A percentile compares a stretch with the other conserved stretches of the same genome.
phyloP scores from a whole-genome alignment of 1,284 basidiomycete species.

The Sparassis latifolia region DNA sequence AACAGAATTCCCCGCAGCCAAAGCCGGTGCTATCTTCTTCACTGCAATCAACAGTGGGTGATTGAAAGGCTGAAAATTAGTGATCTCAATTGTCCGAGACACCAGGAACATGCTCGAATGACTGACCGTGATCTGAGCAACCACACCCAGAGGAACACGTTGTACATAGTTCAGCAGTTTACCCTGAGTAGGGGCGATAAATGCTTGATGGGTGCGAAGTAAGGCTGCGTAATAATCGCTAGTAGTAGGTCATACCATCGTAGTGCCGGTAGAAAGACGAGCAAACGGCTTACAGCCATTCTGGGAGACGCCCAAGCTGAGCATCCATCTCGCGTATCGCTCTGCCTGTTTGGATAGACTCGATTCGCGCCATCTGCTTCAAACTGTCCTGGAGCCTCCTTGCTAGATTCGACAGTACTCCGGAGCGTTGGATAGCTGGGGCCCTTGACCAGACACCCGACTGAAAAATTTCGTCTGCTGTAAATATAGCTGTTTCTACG shows the following conservation, averaged over 20 bases:
- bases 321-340: slow-evolving; percentile 73
- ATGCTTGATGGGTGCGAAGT: slow-evolving; percentile 59
- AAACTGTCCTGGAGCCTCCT: slow-evolving; percentile 49
- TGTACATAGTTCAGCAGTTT: slow-evolving; percentile 72
- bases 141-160: slow-evolving; percentile 74
- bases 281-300: slow-evolving; percentile 63
- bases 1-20: slow-evolving; percentile 80
- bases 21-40: slow-evolving; percentile 81
- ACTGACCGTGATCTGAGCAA: slow-evolving; percentile 73
- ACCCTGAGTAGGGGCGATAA: slow-evolving; percentile 74
- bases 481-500: slow-evolving; percentile 44
- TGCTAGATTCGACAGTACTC: slow-evolving; percentile 60
- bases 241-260: slow-evolving; percentile 7
- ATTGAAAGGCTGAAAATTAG: slow-evolving; percentile 61
- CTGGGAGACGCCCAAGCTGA: slow-evolving; percentile 66
- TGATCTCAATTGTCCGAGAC: background rate
- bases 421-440: slow-evolving; percentile 51
- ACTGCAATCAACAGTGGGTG: slow-evolving; percentile 78
- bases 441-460: slow-evolving; percentile 67
- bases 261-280: background rate
- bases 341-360: slow-evolving; percentile 70
- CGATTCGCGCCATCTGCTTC: slow-evolving; percentile 56
- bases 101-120: no score
- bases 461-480: slow-evolving; percentile 52
- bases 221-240: slow-evolving; percentile 76